Evolutionary conservation across 2,329 filamentous ascomycete genomes (phyloP).

Genomic region (Sporothrix curviconia): DNA sequence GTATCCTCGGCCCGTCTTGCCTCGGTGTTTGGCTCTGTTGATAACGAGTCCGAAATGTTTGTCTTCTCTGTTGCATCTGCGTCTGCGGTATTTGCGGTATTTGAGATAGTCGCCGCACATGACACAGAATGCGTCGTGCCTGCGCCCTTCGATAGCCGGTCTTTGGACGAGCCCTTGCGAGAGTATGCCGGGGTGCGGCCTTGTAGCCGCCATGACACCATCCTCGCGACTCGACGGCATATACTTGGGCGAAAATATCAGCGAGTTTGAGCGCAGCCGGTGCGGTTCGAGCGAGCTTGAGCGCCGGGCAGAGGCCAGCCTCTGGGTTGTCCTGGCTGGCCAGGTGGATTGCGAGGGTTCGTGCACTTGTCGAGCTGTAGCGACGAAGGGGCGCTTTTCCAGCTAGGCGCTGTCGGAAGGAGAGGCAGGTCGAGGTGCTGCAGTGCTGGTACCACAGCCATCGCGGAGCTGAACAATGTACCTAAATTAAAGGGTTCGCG

Average conservation of each 20-base stretch:
- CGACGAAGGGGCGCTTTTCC: conserved; percentile 64
- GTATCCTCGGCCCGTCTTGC: background rate
- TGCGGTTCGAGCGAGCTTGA: conserved; percentile 37
- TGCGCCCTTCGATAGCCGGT: background rate
- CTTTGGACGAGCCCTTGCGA: conserved; percentile 10
- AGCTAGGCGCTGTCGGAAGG: conserved; percentile 62
- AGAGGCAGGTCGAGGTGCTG: conserved; percentile 72
- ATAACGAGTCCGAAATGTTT: background rate
- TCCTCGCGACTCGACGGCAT: conserved; percentile 20
- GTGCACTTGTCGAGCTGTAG: conserved; percentile 75
- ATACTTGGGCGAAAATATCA: conserved; percentile 38
- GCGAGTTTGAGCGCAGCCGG: conserved; percentile 41
- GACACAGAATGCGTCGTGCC: too few species aligned
- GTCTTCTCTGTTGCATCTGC: background rate
- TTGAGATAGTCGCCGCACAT: too few species aligned
- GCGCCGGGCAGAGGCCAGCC: conserved; percentile 55
- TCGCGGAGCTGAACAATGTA: conserved; percentile 76
- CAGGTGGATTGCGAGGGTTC: conserved; percentile 72
- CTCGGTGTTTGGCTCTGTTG: background rate
- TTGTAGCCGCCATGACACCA: conserved; percentile 13
- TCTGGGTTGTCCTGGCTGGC: conserved; percentile 75
- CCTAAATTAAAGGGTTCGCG: too few species aligned
- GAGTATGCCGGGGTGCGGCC: conserved; percentile 2
- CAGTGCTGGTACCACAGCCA: conserved; percentile 68
- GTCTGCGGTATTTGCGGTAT: background rate